Percentiles rank a stretch among this genome's conserved stretches.
Evolutionary conservation across 352 stramenopile species (phyloP).

Genomic region (Pythium diclinum): DNA sequence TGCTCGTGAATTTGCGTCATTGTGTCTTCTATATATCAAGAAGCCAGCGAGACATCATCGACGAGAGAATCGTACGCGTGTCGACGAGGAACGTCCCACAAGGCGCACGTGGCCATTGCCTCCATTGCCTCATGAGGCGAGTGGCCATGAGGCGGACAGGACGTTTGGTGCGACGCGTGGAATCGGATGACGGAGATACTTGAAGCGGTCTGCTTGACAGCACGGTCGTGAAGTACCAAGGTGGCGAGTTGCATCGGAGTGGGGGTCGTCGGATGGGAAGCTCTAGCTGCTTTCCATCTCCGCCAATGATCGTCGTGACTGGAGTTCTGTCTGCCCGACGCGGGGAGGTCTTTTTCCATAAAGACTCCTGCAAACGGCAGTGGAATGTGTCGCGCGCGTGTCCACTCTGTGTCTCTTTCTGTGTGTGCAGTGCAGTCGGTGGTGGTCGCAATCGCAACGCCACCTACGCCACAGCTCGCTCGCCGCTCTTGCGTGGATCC

Average conservation of each 20-base stretch:
- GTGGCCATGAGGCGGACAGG: neutral
- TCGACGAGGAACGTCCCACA: neutral
- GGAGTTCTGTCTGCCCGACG: slow-evolving; percentile 1
- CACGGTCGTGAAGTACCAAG: slow-evolving; percentile 1
- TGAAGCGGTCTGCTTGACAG: slow-evolving; percentile 3
- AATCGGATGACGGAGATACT: neutral
- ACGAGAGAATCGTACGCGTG: slow-evolving; percentile 18
- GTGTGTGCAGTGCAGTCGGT: slow-evolving; percentile 6
- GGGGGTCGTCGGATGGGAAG: slow-evolving; percentile 2
- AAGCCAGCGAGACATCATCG: neutral
- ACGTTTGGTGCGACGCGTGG: neutral
- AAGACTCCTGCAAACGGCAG: neutral
- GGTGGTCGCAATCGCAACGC: slow-evolving; percentile 1
- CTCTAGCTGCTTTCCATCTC: slow-evolving; percentile 1
- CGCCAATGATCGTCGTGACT: slow-evolving; percentile 7
- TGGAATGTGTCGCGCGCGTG: slow-evolving; percentile 3
- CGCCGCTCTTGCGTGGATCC: slow-evolving; percentile 15
- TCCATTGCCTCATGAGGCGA: slow-evolving; percentile 1
- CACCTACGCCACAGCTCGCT: slow-evolving; percentile 18
- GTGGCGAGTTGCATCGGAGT: slow-evolving; percentile 6
- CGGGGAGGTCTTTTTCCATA: neutral
- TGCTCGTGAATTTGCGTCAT: slow-evolving; percentile 22
- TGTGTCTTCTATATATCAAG: slow-evolving; percentile 2
- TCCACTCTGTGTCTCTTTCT: slow-evolving; percentile 8
- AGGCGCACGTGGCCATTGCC: neutral